Evolutionary conservation across 163 green algal genomes (phyloP), one percentile per base, ranked within the genome.

Genomic region (Scenedesmus sp.): DNA sequence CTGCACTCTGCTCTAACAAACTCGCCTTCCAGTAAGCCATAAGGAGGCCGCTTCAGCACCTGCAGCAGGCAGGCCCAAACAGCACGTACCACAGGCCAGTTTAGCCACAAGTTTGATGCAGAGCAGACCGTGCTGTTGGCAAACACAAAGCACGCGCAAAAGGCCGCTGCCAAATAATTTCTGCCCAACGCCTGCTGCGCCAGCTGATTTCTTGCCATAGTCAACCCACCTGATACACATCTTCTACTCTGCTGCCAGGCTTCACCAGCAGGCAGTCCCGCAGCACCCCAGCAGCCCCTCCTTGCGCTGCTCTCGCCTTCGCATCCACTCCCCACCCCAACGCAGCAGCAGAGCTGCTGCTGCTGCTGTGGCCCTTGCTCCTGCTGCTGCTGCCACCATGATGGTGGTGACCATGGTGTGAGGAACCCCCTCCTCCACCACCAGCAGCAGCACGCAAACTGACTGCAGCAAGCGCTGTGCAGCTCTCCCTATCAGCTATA

Each of bases 1-100:
- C 93, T 87, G 82, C 86, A 93, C 88, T 96, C 94, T n/a, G 94
- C 94, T 1, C 94, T 84, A 6, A 96, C 91, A 84, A 95, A 95
- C 34, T 96, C 94, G 9, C 94, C 94, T 34, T 95, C 93, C 20
- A 96, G 82, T 83, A 96, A 88, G 52, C 90, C 84, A 79, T 92
- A 95, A 0, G 94, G 94, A 23, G 93, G 94, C 46, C 91, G 82
- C 85, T 94, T 94, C 52, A 96, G 90, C 3, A 93, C 92, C 70
- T 79, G 70, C 70, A 79, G 70, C 23, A 79, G 34, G 34, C 34
- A 46, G 34, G 34, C 34, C 34, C 34, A 46, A 46, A 46, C 34
- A 46, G 34, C 34, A 46, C 34, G 34, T 46, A 46, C 34, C 34
- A 46, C 34, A 46, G 34, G 34, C 34, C 34, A 46, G 34, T 46